These are phyloP conservation scores for Russula foetens DNA, from an alignment of 768 basidiomycete species.

Conservation along the genomic window DNA sequence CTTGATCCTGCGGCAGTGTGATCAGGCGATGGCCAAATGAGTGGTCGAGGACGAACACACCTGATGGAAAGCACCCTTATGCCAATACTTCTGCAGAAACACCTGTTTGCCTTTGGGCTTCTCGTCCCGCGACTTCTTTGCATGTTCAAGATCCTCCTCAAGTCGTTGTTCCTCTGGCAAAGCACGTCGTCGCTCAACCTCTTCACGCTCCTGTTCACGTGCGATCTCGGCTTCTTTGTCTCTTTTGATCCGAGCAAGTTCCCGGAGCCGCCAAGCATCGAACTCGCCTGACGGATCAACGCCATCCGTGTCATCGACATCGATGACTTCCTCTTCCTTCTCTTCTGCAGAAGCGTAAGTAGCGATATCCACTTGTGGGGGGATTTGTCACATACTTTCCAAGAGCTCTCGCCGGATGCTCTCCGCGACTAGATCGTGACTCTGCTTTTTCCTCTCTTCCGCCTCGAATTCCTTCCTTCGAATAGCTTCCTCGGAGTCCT, in stretches of 20 bases:
- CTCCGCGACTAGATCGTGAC: slow-evolving; percentile 89
- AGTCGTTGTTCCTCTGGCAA: slow-evolving; percentile 90
- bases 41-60: slow-evolving; percentile 33
- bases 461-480: slow-evolving; percentile 64
- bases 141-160: slow-evolving; percentile 85
- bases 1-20: slow-evolving; percentile 57
- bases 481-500: slow-evolving; percentile 69
- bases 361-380: background rate
- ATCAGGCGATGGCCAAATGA: background rate
- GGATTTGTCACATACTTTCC: slow-evolving; percentile 58
- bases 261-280: slow-evolving; percentile 92
- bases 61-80: slow-evolving; percentile 98
- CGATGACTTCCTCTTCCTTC: slow-evolving; percentile 72
- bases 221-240: slow-evolving; percentile 85
- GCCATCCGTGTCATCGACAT: slow-evolving; percentile 94
- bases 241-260: slow-evolving; percentile 85
- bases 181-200: slow-evolving; percentile 84
- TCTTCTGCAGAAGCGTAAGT: slow-evolving; percentile 53
- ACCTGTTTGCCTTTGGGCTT: slow-evolving; percentile 88
- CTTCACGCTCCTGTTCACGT: slow-evolving; percentile 79
- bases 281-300: slow-evolving; percentile 86
- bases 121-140: slow-evolving; percentile 72
- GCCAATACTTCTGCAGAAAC: slow-evolving; percentile 98
- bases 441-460: slow-evolving; percentile 79
- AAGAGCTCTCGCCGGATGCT: slow-evolving; percentile 86